Conservation (phyloP, 1,284 basidiomycete genomes). For the Coniferiporia sulphurascens region DNA sequence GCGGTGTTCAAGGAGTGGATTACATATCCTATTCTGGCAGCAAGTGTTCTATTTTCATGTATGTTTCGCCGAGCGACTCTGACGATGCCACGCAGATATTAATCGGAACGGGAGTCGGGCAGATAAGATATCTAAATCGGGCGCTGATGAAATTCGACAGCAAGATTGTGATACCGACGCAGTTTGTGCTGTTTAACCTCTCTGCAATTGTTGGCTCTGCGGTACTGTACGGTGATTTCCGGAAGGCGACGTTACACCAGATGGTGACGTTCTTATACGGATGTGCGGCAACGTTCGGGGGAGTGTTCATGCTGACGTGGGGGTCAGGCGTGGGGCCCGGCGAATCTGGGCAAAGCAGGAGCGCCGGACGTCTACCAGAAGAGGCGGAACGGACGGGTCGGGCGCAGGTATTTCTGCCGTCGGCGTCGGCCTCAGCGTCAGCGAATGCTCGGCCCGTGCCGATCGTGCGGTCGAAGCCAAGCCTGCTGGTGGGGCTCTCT, state of each 20-base stretch:
- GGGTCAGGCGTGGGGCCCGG: constrained; percentile 26
- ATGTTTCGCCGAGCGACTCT: constrained; percentile 22
- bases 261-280: constrained; percentile 85
- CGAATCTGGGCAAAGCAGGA: constrained; percentile 22
- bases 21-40: constrained; percentile 69
- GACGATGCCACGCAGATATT: constrained; percentile 48
- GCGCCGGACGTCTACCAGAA: constrained; percentile 20
- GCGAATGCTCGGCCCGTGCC: constrained; percentile 25
- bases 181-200: constrained; percentile 88
- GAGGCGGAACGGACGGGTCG: constrained; percentile 34
- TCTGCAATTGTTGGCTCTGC: constrained; percentile 90
- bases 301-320: constrained; percentile 82
- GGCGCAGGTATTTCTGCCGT: constrained; percentile 42
- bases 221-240: constrained; percentile 92
- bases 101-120: constrained; percentile 75
- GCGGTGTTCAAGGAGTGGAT: constrained; percentile 74
- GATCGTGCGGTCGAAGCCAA: constrained; percentile 45
- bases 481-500: constrained; percentile 61
- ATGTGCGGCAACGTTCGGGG: constrained; percentile 76
- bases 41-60: constrained; percentile 28
- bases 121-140: constrained; percentile 89
- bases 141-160: constrained; percentile 87
- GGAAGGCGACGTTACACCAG: constrained; percentile 72
- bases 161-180: constrained; percentile 88
- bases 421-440: constrained; percentile 33